A percentile compares a stretch with the other conserved stretches of the same genome.
These are phyloP conservation scores for Pseudoperonospora humuli DNA, from an alignment of 352 stramenopile genomes.

Conservation along the genomic window DNA sequence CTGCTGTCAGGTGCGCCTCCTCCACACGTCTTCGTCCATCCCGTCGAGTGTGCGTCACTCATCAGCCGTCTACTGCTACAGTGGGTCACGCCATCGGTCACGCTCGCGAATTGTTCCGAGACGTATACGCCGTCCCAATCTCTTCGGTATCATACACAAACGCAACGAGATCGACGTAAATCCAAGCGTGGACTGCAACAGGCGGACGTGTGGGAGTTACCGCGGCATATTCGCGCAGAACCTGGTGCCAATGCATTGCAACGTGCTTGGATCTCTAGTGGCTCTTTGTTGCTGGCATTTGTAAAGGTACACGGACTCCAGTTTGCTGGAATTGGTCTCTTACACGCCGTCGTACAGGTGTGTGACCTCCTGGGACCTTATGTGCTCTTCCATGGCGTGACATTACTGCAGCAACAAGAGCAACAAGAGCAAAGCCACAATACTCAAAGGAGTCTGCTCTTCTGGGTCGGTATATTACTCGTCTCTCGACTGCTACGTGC, in stretches of 20 bases:
- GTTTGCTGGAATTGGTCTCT: constrained; percentile 34
- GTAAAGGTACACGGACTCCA: constrained; percentile 39
- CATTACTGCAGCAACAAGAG: constrained; percentile 30
- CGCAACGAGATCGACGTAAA: constrained; percentile 13
- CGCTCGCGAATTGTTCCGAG: constrained; percentile 25
- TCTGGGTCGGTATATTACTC: constrained; percentile 61
- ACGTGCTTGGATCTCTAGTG: constrained; percentile 46
- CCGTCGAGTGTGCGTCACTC: constrained; percentile 35
- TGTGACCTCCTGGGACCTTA: constrained; percentile 55
- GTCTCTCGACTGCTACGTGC: constrained; percentile 52
- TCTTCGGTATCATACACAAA: constrained; percentile 14
- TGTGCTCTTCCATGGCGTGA: constrained; percentile 53
- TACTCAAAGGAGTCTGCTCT: constrained; percentile 20
- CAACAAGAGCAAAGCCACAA: constrained; percentile 2
- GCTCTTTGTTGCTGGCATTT: constrained; percentile 48
- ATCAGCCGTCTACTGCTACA: constrained; percentile 33
- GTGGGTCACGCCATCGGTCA: constrained; percentile 41
- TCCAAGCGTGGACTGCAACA: constrained; percentile 33
- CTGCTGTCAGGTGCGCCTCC: constrained; percentile 26
- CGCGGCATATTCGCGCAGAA: constrained; percentile 32
- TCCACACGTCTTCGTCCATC: constrained; percentile 30
- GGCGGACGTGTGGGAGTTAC: constrained; percentile 55
- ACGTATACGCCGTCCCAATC: constrained; percentile 20
- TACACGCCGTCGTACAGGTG: constrained; percentile 35
- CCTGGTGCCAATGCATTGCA: constrained; percentile 41